Evolutionary conservation across 768 basidiomycete genomes (phyloP), one percentile per base, ranked within the genome.

Genomic region (Leucogyrophana mollusca): DNA sequence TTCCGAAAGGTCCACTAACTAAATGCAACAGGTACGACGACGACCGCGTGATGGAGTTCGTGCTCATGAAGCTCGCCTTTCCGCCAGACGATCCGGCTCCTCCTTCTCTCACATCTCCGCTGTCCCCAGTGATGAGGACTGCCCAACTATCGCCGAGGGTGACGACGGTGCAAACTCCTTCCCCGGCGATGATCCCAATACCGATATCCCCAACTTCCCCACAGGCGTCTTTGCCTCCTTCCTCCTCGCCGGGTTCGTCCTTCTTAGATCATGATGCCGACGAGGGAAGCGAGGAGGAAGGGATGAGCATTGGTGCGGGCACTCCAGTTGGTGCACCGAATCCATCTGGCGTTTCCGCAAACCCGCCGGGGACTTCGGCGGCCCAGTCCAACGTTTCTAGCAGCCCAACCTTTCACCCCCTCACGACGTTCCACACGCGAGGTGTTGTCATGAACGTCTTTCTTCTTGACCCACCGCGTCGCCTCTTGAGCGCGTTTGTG

Each of bases 391-490:
- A 33, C 16, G 20, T 33, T 32, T 21, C 40, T 4, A 36, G 6
- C 50, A 3, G 35, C 45, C 8, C 56, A 67, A 17, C 85, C 85
- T 1, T 87, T 87, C 55, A 76, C 74, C 9, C 74, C 40, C 73
- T 85, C n/a, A 77, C 82, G 14, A 71, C 74, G 9, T 87, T 87
- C 55, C 75, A 75, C 51, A 85, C 81, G 0, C 71, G 73, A 0
- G 85, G 85, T 3, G 77, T 82, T 10, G 85, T 87, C 10, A 86
- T 87, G 83, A 87, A 87, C 53, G 80, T 88, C 20, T 88, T 87
- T 57, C 70, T 88, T 18, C 73, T 88, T 22, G 85, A 87, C 54
- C 83, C 85, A 0, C 70, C 76, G 4, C 71, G 73, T 36, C 68
- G 81, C 34, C 64, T 87, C 16, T 57, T 87, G 34, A 80, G 81